Percentiles rank a stretch among this genome's conserved stretches.
Evolutionary conservation across 2,329 filamentous ascomycete genomes (phyloP).

Genomic region (Lasiodiplodia theobromae): DNA sequence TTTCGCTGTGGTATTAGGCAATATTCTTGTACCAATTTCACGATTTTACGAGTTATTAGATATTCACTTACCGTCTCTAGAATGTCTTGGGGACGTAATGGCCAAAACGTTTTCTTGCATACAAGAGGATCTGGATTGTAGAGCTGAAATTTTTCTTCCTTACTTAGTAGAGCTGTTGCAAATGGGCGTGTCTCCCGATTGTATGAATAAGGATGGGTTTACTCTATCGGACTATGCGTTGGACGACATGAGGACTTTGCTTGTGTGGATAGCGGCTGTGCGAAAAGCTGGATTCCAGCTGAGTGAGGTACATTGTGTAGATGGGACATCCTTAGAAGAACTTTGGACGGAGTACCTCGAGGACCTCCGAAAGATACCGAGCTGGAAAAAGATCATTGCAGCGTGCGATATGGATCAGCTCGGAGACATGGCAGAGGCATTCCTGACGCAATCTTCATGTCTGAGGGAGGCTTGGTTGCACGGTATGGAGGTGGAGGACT

Average conservation of each 20-base stretch:
- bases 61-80: too few relatives aligned
- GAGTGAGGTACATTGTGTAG: background rate
- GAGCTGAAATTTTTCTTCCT: background rate
- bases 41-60: background rate
- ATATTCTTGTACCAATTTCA: background rate
- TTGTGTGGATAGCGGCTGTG: background rate
- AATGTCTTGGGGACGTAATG: fast-evolving
- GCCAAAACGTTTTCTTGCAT: too few relatives aligned
- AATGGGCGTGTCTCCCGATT: background rate
- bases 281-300: background rate
- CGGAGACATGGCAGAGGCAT: background rate
- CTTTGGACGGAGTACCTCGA: too few relatives aligned
- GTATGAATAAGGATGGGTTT: fast-evolving
- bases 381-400: background rate
- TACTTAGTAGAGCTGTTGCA: background rate
- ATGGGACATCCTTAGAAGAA: background rate
- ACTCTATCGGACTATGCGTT: background rate
- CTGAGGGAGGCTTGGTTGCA: background rate
- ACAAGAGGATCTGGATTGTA: too few relatives aligned
- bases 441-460: background rate
- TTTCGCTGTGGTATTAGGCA: too few relatives aligned
- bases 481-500: background rate
- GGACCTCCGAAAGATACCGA: background rate
- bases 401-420: slow-evolving; percentile 1
- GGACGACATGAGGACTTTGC: fast-evolving